A percentile compares a stretch with the other conserved stretches of the same genome.
Conservation (phyloP, 2,329 filamentous ascomycete species). For the Ophiocordyceps camponoti-rufipedis region DNA sequence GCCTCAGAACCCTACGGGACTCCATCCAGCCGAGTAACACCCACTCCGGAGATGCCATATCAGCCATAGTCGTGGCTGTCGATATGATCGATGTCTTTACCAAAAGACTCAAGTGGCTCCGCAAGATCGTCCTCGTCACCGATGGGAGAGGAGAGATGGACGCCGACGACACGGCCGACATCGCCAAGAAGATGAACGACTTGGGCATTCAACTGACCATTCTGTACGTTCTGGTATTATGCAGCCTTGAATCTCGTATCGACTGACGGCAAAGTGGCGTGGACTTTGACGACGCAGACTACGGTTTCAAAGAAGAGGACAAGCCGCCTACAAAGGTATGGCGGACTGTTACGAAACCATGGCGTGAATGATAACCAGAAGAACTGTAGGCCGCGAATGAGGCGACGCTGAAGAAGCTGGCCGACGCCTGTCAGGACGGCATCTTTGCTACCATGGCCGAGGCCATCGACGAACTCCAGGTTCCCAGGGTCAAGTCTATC, state of each 20-base stretch:
- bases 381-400: conserved; percentile 43
- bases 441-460: conserved; percentile 71
- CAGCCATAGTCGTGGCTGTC: conserved; percentile 69
- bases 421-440: conserved; percentile 47
- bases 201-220: conserved; percentile 62
- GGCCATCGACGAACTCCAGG: conserved; percentile 63
- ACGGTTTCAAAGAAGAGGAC: conserved; percentile 79
- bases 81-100: conserved; percentile 70
- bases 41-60: conserved; percentile 64
- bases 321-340: conserved; percentile 55
- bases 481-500: conserved; percentile 58
- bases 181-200: conserved; percentile 56
- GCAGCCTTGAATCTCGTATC: not conserved
- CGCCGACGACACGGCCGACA: conserved; percentile 48
- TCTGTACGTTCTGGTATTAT: conserved; percentile 36
- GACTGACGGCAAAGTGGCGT: conserved; percentile 42
- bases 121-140: conserved; percentile 71
- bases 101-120: conserved; percentile 64
- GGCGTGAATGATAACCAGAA: not conserved
- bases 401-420: conserved; percentile 41
- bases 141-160: conserved; percentile 62
- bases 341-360: not conserved
- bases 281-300: conserved; percentile 85
- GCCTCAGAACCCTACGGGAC: conserved; percentile 45
- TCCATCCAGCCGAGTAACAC: conserved; percentile 50